Conservation (phyloP, 2,329 filamentous ascomycete species). For the Cylindrodendrum hubeiense region DNA sequence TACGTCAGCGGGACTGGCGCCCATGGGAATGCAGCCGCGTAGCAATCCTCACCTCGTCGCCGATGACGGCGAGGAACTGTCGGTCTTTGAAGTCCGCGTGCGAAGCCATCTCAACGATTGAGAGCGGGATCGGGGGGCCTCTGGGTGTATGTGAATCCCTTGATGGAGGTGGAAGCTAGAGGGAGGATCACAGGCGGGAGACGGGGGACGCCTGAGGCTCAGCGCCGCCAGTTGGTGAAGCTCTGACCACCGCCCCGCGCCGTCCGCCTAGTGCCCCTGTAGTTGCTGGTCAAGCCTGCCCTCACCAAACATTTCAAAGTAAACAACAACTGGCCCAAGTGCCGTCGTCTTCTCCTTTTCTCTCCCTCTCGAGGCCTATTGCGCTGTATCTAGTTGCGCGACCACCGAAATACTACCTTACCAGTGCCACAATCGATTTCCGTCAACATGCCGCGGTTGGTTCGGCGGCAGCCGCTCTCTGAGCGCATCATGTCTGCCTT, state of each 20-base stretch:
- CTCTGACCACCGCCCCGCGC: constrained; percentile 46
- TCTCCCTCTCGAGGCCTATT: constrained; percentile 6
- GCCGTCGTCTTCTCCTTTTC: constrained; percentile 5
- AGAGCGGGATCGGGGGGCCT: constrained; percentile 10
- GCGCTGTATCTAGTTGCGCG: constrained; percentile 4
- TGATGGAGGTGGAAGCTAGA: constrained; percentile 29
- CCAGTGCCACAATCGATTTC: neutral
- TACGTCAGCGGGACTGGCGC: constrained; percentile 43
- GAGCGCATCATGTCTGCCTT: constrained; percentile 86
- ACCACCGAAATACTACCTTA: constrained; percentile 10
- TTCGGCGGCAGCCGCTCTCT: constrained; percentile 82
- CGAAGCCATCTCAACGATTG: constrained; percentile 57
- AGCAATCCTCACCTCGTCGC: constrained; percentile 80
- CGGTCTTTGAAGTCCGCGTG: constrained; percentile 81
- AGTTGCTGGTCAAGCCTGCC: constrained; percentile 37
- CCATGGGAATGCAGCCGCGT: neutral
- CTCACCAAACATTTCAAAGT: constrained; percentile 41
- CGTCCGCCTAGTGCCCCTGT: constrained; percentile 31
- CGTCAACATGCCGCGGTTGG: constrained; percentile 76
- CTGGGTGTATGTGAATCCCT: constrained; percentile 27
- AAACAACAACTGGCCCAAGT: constrained; percentile 40
- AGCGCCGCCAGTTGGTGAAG: constrained; percentile 35
- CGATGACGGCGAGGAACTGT: constrained; percentile 97
- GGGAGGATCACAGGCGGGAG: constrained; percentile 29
- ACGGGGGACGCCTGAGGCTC: constrained; percentile 40